These are phyloP conservation scores for Sarcocystis neurona DNA, from an alignment of 169 alveolate species.

Conservation along the genomic window DNA sequence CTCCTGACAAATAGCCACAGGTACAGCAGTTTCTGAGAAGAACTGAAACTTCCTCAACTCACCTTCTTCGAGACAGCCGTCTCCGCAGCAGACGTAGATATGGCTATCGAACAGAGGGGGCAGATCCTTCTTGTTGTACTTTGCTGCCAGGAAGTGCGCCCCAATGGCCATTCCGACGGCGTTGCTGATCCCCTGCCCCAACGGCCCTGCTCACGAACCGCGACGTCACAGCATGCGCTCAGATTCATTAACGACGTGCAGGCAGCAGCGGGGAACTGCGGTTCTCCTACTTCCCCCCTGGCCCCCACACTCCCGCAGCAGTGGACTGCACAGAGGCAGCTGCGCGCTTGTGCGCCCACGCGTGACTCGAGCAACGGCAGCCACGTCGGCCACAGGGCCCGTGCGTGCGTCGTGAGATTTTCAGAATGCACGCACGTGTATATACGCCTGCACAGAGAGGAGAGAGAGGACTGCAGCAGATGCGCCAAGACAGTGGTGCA, in stretches of 20 bases:
- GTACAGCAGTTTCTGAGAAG: background rate
- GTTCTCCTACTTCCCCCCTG: too few relatives aligned
- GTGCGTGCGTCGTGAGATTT: too few relatives aligned
- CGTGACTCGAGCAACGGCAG: too few relatives aligned
- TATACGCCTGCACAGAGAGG: too few relatives aligned
- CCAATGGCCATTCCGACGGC: slow-evolving; percentile 84
- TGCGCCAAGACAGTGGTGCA: too few relatives aligned
- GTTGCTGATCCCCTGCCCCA: slow-evolving; percentile 82
- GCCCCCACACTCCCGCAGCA: too few relatives aligned
- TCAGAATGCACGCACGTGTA: too few relatives aligned
- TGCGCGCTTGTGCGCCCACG: too few relatives aligned
- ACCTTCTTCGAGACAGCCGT: slow-evolving; percentile 85
- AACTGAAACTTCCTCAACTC: background rate
- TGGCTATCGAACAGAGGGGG: slow-evolving; percentile 75
- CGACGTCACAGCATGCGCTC: background rate
- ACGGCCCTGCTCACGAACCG: slow-evolving; percentile 73
- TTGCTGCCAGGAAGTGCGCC: slow-evolving; percentile 76
- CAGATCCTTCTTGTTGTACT: slow-evolving; percentile 74
- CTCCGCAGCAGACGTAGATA: slow-evolving; percentile 75
- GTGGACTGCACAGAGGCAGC: too few relatives aligned
- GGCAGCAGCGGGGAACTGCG: too few relatives aligned
- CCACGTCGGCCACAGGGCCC: too few relatives aligned
- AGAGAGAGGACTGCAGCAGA: too few relatives aligned
- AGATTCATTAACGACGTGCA: background rate
- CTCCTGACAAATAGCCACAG: slow-evolving; percentile 2